Evolutionary conservation across 768 basidiomycete species (phyloP).

Genomic region (Tricholoma flavovirens): DNA sequence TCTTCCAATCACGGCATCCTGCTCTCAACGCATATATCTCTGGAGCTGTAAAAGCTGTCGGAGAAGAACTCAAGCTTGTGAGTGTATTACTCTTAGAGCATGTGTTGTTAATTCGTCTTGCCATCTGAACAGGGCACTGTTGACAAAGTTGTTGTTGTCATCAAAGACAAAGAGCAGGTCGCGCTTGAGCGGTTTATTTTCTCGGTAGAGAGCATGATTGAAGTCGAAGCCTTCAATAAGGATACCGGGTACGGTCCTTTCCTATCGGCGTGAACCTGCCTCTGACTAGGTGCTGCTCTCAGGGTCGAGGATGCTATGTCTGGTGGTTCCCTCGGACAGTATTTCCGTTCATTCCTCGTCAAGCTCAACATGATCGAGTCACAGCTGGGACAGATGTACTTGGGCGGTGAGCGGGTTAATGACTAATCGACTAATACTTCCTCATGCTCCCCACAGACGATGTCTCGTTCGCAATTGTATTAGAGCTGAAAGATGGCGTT

Average conservation of each 20-base stretch:
- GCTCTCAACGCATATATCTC: conserved; percentile 84
- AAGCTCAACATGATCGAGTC: conserved; percentile 77
- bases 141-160: conserved; percentile 74
- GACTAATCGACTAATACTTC: not conserved
- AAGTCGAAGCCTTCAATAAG: conserved; percentile 64
- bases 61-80: conserved; percentile 69
- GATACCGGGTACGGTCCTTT: conserved; percentile 47
- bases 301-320: conserved; percentile 74
- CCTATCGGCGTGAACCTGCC: not conserved
- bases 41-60: conserved; percentile 78
- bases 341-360: conserved; percentile 78
- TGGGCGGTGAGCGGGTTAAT: conserved; percentile 38
- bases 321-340: conserved; percentile 55
- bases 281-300: not conserved
- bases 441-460: conserved; percentile 40
- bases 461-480: conserved; percentile 73
- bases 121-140: conserved; percentile 56
- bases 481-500: conserved; percentile 70
- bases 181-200: conserved; percentile 90
- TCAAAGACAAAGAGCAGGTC: conserved; percentile 75
- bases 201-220: conserved; percentile 75
- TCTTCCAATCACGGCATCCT: conserved; percentile 92
- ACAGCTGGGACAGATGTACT: conserved; percentile 54
- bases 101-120: not conserved
- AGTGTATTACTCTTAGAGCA: conserved; percentile 7